Base-by-base conservation (phyloP, 768 basidiomycete genomes). In the Cystofilobasidium capitatum region DNA sequence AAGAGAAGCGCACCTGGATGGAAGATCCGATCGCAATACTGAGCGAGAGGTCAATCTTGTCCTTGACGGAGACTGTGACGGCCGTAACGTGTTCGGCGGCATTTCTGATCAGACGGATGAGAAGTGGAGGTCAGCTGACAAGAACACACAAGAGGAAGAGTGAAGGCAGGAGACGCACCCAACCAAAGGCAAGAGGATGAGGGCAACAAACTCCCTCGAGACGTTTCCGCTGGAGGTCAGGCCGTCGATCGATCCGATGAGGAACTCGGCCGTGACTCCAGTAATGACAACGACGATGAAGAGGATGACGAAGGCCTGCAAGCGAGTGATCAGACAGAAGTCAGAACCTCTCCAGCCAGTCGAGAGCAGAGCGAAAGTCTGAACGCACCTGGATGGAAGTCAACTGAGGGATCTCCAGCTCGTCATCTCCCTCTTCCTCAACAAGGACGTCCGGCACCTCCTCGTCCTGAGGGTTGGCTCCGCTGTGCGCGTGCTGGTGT, bases 1-100 rank as follows among this genome's bases (percentile, higher is more conserved):
- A 94, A 84, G 75, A 96, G 84, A 26, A 75, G 69, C 14, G 73
- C 74, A 76, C 71, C 61, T 76, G 75, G 49, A 76, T 73, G 14
- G 70, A 71, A 2, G 72, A 73, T 1, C 75, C 75, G 26, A 75
- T 73, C 3, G 74, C 72, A 62, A 75, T 76, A 64, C 69, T 51
- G 26, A 71, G 58, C 20, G 70, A 65, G 13, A 71, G 59, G 54
- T 71, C 70, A 26, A 65, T 64, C 42, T 71, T 71, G 64, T 71
- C 70, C 63, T 71, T 71, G 66, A 71, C 60, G 1, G 70, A 67
- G 4, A 71, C 70, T 6, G 59, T 62, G 26, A 71, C 70, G n/a
- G 70, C 70, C 20, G 65, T 69, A 35, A 69, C 67, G 29, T 69
- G 67, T 29, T 69, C 68, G 0, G 68, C 68, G 22, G 68, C 68